Percentiles rank a stretch among this genome's conserved stretches.
These are phyloP conservation scores for Auriculariales sp. DNA, from an alignment of 768 basidiomycete genomes.

Conservation along the genomic window DNA sequence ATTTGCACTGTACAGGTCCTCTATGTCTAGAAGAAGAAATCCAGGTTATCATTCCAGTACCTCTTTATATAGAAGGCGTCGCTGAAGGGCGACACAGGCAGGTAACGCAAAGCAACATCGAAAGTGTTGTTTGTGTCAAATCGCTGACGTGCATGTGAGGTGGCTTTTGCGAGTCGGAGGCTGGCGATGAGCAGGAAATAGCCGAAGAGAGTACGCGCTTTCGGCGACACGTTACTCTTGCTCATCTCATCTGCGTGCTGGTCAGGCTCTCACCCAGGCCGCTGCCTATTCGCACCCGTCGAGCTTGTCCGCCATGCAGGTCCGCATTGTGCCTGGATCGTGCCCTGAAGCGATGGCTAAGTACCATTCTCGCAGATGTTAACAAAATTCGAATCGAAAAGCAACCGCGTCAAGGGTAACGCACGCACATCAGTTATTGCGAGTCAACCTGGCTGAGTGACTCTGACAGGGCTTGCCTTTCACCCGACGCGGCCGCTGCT, in stretches of 20 bases:
- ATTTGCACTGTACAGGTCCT: not conserved
- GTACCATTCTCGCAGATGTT: conserved; percentile 32
- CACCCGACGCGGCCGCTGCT: conserved; percentile 93
- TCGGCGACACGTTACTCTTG: not conserved
- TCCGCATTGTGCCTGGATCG: not conserved
- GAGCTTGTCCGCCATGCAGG: not conserved
- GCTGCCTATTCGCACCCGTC: too few species aligned
- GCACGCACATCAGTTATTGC: conserved; percentile 10
- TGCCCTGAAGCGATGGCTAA: not conserved
- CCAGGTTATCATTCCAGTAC: not conserved
- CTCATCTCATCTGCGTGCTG: too few species aligned
- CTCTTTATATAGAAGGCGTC: too few species aligned
- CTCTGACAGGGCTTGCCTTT: conserved; percentile 60
- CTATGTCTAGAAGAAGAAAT: not conserved
- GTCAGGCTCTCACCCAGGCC: too few species aligned
- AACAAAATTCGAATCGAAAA: conserved; percentile 96
- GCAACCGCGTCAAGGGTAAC: conserved; percentile 93
- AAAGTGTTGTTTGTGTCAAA: too few species aligned
- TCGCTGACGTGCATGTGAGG: too few species aligned
- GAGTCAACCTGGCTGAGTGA: conserved; percentile 3
- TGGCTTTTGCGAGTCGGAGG: too few species aligned
- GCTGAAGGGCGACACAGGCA: too few species aligned
- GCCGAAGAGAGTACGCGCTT: too few species aligned
- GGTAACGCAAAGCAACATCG: too few species aligned
- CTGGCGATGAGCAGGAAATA: too few species aligned